phyloP scores from a whole-genome alignment of 2,329 filamentous ascomycete species.

The Coniella vitis region DNA sequence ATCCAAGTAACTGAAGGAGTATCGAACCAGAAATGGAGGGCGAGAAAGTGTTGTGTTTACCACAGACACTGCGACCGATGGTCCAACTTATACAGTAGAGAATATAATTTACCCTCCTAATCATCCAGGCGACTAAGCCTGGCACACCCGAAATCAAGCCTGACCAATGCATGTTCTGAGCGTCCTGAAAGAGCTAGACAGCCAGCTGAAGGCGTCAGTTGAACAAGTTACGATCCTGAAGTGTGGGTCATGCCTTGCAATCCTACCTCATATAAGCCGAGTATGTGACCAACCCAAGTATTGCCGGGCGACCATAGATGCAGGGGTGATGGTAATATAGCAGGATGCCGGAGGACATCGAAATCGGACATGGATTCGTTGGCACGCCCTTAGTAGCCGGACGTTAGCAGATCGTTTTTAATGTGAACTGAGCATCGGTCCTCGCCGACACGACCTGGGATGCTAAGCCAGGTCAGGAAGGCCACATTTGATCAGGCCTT shows the following conservation, averaged over 20 bases:
- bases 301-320: too few species aligned
- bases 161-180: neutral
- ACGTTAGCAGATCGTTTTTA: neutral
- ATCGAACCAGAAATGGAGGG: too few species aligned
- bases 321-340: too few species aligned
- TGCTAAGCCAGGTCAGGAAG: constrained; percentile 3
- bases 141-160: neutral
- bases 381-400: too few species aligned
- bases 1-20: too few species aligned
- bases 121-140: too few species aligned
- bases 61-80: neutral
- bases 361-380: too few species aligned
- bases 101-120: too few species aligned
- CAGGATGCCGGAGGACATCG: too few species aligned
- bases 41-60: neutral
- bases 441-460: neutral
- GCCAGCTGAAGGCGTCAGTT: constrained; percentile 6
- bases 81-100: too few species aligned
- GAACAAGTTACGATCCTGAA: neutral
- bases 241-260: neutral
- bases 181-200: neutral
- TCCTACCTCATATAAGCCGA: neutral
- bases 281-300: too few species aligned
- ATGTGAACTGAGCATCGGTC: neutral
- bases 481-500: neutral